A percentile compares a stretch with the other conserved stretches of the same genome.
Evolutionary conservation across 2,329 filamentous ascomycete genomes (phyloP).

Genomic region (Macrophomina phaseolina): DNA sequence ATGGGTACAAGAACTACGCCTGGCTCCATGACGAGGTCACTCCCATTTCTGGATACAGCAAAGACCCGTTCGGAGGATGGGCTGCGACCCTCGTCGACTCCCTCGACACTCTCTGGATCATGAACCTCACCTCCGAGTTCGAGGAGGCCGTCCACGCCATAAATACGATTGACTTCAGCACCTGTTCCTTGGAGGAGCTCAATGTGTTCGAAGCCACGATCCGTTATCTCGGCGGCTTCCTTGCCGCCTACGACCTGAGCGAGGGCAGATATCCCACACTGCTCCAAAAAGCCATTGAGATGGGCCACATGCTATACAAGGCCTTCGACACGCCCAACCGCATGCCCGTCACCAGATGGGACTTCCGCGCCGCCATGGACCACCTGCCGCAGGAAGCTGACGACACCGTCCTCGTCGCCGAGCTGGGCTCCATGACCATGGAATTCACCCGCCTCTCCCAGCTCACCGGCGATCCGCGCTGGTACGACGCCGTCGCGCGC

Average conservation of each 20-base stretch:
- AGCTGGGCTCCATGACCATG: slow-evolving; percentile 53
- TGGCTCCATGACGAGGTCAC: slow-evolving; percentile 56
- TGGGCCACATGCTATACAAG: slow-evolving; percentile 52
- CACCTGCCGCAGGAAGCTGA: slow-evolving; percentile 47
- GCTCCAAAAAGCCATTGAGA: slow-evolving; percentile 44
- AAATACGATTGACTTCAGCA: slow-evolving; percentile 52
- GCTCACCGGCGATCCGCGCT: slow-evolving; percentile 43
- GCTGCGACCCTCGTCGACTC: slow-evolving; percentile 54
- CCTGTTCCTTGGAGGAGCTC: slow-evolving; percentile 46
- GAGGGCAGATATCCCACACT: slow-evolving; percentile 37
- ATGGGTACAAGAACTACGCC: slow-evolving; percentile 50
- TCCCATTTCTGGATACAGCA: slow-evolving; percentile 46
- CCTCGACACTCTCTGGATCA: slow-evolving; percentile 54
- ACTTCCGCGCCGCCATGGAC: slow-evolving; percentile 36
- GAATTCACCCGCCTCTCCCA: slow-evolving; percentile 48
- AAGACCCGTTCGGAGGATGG: slow-evolving; percentile 56
- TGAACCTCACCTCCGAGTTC: slow-evolving; percentile 55
- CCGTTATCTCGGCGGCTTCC: slow-evolving; percentile 45
- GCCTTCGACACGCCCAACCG: slow-evolving; percentile 55
- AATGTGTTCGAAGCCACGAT: slow-evolving; percentile 61
- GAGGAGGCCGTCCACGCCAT: slow-evolving; percentile 53
- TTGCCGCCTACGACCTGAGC: slow-evolving; percentile 47
- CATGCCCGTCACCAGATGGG: slow-evolving; percentile 52
- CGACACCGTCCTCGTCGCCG: slow-evolving; percentile 51
- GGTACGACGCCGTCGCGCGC: slow-evolving; percentile 44